phyloP scores from a whole-genome alignment of 257 asterid genomes.

The Fraxinus americana region DNA sequence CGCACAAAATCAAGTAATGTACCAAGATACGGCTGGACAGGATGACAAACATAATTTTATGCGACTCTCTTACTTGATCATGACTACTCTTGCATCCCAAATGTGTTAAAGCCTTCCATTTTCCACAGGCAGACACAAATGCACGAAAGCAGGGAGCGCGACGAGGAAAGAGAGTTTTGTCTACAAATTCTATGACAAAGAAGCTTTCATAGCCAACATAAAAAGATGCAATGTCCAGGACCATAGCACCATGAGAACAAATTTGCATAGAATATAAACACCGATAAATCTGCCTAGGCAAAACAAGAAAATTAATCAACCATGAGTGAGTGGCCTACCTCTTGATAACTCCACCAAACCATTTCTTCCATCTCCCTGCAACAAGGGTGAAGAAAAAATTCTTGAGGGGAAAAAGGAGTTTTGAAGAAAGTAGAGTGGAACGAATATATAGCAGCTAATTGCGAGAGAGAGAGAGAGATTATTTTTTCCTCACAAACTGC shows the following conservation, averaged over 20 bases:
- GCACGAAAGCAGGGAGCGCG: no score
- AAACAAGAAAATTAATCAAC: background rate
- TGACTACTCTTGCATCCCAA: no score
- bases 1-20: background rate
- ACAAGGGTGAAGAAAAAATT: background rate
- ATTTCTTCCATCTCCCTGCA: background rate
- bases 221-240: background rate
- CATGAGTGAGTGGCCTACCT: background rate
- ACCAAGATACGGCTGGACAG: background rate
- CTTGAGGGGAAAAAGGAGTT: background rate
- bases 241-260: background rate
- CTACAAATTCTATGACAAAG: background rate
- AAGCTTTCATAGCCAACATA: background rate
- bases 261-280: background rate
- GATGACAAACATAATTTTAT: no score
- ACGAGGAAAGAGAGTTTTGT: background rate
- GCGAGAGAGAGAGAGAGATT: background rate
- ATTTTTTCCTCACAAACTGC: background rate
- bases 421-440: conserved; percentile 28
- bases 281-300: background rate
- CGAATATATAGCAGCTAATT: conserved; percentile 44
- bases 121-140: no score
- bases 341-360: background rate
- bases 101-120: background rate
- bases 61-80: background rate